Conservation (phyloP, 2,329 filamentous ascomycete genomes). For the Ascochyta rabiei region DNA sequence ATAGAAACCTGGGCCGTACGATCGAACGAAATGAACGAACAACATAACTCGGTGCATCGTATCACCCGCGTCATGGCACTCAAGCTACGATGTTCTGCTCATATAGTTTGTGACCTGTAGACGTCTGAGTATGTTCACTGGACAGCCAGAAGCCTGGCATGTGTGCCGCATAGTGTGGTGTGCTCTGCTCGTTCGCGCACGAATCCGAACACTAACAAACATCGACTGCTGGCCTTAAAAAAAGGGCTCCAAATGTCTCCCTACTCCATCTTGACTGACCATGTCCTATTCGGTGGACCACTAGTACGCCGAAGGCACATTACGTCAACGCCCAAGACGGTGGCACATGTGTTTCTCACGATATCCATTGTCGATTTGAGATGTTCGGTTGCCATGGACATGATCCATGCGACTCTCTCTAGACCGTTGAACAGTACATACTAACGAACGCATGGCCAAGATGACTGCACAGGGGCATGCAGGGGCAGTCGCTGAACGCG, state of each 20-base stretch:
- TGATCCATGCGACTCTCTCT: not conserved
- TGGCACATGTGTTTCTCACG: not conserved
- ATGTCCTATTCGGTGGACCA: not conserved
- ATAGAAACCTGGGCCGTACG: not conserved
- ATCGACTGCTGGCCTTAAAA: not conserved
- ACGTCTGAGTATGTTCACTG: not conserved
- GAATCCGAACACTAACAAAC: not conserved
- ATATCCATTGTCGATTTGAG: not conserved
- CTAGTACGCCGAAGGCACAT: not conserved
- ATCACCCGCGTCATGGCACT: not conserved
- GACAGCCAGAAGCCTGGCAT: not conserved
- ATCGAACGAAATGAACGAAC: conserved; percentile 11
- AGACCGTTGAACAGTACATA: conserved; percentile 3
- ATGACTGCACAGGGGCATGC: conserved; percentile 18
- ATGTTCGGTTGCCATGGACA: not conserved
- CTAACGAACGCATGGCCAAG: conserved; percentile 15
- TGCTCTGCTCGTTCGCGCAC: too few species aligned
- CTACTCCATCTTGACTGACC: not conserved
- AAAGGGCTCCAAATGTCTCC: not conserved
- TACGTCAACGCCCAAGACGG: not conserved
- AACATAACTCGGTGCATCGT: not conserved
- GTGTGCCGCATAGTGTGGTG: not conserved
- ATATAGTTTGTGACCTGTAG: not conserved
- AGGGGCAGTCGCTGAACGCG: conserved; percentile 16
- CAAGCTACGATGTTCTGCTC: not conserved